Base-by-base conservation (phyloP, 2,329 filamentous ascomycete genomes). In the Calonectria montana region DNA sequence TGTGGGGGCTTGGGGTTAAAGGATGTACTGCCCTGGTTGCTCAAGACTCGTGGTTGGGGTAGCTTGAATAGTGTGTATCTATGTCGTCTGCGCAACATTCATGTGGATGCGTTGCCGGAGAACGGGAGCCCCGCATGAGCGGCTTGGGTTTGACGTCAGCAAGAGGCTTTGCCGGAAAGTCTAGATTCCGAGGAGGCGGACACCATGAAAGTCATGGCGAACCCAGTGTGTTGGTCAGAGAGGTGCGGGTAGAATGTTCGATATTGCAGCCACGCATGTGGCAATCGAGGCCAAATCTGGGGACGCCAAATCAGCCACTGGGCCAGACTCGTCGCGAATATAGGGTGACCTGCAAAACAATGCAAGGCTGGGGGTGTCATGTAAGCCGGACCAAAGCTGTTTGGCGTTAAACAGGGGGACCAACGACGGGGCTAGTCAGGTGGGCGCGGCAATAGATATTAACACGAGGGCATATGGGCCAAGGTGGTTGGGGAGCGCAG, bases 271-370 rank as follows among this genome's bases (percentile, higher is more conserved):
- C 75, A 79, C 62, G 37, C 73, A 72, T 69, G 65, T 68, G 67
- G 41, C 57, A 71, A 64, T 43, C 69, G 67, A 67, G 75, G 71
- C 35, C 50, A 69, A 77, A 69, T 74, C 68, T 65, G 72, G 77
- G 71, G 72, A 73, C 68, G 69, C 66, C 62, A 75, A 62, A 35
- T 69, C 76, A 76, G 77, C 77, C 75, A 77, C 76, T 71, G 45
- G 53, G 29, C 43, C 43, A 21, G 31, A 27, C 37, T 55, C 43
- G 47, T 48, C 55, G 7, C 29, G 41, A 45, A 59, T 25, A 72
- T 41, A 37, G n/a, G 39, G 61, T 27, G 45, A 29, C 43, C 73
- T 71, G 53, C 43, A 53, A 23, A 29, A 47, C 53, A 29, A 18
- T 39, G 23, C 27, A 53, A 43, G 50, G 62, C 67, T 41, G 53